These are phyloP conservation scores for Tanacetum coccineum DNA, from an alignment of 129 eudicot genomes.

Conservation along the genomic window DNA sequence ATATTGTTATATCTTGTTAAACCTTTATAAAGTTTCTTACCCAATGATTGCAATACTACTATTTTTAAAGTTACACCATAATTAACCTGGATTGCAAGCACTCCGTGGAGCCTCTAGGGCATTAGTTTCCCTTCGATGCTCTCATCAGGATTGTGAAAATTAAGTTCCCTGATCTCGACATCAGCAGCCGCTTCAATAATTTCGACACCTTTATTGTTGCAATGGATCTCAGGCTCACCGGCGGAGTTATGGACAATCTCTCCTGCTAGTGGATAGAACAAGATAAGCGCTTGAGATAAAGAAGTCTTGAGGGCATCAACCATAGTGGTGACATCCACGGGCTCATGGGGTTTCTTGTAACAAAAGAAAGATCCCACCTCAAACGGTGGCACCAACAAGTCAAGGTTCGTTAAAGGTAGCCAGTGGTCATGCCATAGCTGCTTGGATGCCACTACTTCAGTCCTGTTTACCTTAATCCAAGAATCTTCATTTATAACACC, in stretches of 20 bases:
- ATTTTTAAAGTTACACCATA: no score
- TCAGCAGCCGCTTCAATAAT: constrained; percentile 44
- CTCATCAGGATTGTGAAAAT: constrained; percentile 44
- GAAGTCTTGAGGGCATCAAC: constrained; percentile 28
- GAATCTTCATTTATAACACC: constrained; percentile 18
- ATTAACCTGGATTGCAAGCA: constrained; percentile 51
- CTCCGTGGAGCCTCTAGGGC: constrained; percentile 39
- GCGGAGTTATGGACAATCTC: constrained; percentile 34
- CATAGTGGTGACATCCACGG: constrained; percentile 16
- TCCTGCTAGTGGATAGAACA: constrained; percentile 50
- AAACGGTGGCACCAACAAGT: constrained; percentile 31
- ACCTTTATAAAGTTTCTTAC: no score
- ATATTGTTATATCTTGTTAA: no score
- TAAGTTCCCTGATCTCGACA: constrained; percentile 36
- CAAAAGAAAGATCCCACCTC: constrained; percentile 34
- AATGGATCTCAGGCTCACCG: constrained; percentile 48
- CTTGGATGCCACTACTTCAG: constrained; percentile 24
- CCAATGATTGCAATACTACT: no score
- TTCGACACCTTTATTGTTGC: constrained; percentile 51
- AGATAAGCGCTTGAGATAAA: constrained; percentile 27
- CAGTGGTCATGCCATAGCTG: constrained; percentile 36
- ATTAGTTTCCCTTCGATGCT: constrained; percentile 45
- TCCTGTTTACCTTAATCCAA: constrained; percentile 23
- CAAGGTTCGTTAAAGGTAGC: constrained; percentile 33
- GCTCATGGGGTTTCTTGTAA: constrained; percentile 25